phyloP scores from a whole-genome alignment of 345 rosid genomes.

The Clausena lansium region DNA sequence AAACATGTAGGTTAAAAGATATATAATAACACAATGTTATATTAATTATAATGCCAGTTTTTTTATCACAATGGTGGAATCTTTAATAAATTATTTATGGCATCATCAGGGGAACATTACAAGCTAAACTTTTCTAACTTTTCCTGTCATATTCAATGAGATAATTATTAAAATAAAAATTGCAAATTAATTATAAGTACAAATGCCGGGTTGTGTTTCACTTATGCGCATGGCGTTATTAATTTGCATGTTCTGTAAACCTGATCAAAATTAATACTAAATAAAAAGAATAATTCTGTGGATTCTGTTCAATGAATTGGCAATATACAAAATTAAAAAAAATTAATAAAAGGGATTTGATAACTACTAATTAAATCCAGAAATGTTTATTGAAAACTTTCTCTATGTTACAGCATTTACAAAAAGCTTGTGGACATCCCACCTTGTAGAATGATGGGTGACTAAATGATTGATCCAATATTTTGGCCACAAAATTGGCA shows the following conservation, averaged over 20 bases:
- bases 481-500: background rate
- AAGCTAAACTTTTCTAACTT: background rate
- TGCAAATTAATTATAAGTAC: background rate
- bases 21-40: no score
- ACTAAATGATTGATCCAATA: constrained; percentile 1
- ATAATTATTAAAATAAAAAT: background rate
- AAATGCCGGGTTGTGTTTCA: background rate
- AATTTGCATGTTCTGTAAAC: no score
- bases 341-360: no score
- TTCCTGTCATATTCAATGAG: background rate
- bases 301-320: no score
- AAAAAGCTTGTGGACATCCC: constrained; percentile 23
- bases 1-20: no score
- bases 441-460: background rate
- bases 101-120: background rate
- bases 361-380: no score
- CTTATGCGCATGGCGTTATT: background rate
- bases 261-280: no score
- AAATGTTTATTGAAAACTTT: background rate
- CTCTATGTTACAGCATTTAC: constrained; percentile 4
- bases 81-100: background rate
- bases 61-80: background rate
- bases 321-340: no score
- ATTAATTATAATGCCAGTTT: no score
- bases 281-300: no score